Evolutionary conservation across 164 flowering plant genomes (phyloP).

Genomic region (Santalum album): DNA sequence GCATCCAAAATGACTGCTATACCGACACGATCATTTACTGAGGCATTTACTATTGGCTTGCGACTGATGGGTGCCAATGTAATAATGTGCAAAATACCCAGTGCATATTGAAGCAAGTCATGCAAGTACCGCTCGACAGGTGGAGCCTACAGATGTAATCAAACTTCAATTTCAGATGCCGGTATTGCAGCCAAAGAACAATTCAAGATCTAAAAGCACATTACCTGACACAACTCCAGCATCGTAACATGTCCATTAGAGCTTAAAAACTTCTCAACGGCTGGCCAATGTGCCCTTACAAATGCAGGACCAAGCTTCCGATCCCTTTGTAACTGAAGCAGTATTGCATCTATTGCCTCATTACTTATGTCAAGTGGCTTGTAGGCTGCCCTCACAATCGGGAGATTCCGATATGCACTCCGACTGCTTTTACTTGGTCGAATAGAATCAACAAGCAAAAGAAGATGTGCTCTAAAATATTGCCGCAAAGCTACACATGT

Average conservation of each 20-base stretch:
- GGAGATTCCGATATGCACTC: constrained; percentile 54
- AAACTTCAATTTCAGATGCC: not conserved
- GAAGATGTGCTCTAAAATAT: constrained; percentile 90
- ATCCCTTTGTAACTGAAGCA: constrained; percentile 85
- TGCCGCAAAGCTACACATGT: constrained; percentile 89
- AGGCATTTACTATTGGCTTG: constrained; percentile 68
- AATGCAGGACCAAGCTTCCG: constrained; percentile 89
- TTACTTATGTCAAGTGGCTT: constrained; percentile 94
- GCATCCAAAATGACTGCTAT: constrained; percentile 95
- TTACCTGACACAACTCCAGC: constrained; percentile 92
- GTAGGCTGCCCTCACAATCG: constrained; percentile 69
- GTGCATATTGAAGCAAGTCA: constrained; percentile 96
- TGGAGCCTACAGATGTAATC: constrained; percentile 55
- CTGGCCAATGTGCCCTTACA: constrained; percentile 82
- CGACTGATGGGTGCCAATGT: constrained; percentile 79
- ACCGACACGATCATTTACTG: constrained; percentile 77
- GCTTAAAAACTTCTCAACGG: constrained; percentile 65
- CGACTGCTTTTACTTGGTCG: constrained; percentile 79
- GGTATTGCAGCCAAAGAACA: too few relatives aligned
- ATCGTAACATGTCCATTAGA: constrained; percentile 76
- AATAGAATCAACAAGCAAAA: constrained; percentile 83
- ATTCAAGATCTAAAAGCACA: not conserved
- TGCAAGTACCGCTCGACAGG: constrained; percentile 94
- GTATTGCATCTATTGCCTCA: constrained; percentile 84
- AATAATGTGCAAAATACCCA: constrained; percentile 88